Conservation (phyloP, 2,329 filamentous ascomycete species). For the Dactylonectria estremocensis region DNA sequence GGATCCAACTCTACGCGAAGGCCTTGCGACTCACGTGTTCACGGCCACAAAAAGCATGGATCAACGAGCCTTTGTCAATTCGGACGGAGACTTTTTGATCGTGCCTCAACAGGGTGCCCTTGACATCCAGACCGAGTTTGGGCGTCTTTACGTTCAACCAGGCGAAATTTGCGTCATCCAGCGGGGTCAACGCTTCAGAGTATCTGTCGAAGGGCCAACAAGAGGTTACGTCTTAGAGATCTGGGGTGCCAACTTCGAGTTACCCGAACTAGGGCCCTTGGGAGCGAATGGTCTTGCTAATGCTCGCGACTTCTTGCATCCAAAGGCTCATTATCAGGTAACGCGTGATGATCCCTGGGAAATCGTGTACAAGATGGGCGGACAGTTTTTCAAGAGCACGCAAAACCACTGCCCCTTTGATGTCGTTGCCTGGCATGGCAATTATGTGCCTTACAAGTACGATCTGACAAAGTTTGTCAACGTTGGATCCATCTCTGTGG, state of each 20-base stretch:
- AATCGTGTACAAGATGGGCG: conserved; percentile 74
- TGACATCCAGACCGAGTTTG: conserved; percentile 79
- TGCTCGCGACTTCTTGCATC: conserved; percentile 75
- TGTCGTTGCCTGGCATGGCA: conserved; percentile 81
- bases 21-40: conserved; percentile 66
- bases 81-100: conserved; percentile 78
- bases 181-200: conserved; percentile 69
- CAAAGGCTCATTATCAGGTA: conserved; percentile 72
- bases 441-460: conserved; percentile 74
- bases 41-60: conserved; percentile 63
- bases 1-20: conserved; percentile 64
- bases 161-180: conserved; percentile 79
- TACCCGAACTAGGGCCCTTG: conserved; percentile 77
- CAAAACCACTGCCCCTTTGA: conserved; percentile 80
- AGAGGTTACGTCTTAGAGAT: conserved; percentile 79
- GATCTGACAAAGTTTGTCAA: conserved; percentile 71
- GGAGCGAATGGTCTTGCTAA: conserved; percentile 78
- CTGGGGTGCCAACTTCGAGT: conserved; percentile 74
- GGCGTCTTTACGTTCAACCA: conserved; percentile 74
- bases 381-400: conserved; percentile 71
- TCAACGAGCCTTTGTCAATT: conserved; percentile 65
- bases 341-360: conserved; percentile 67
- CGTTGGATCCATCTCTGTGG: conserved; percentile 59
- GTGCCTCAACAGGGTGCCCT: conserved; percentile 76
- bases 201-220: conserved; percentile 65